Evolutionary conservation across 805 yeast genomes (phyloP).

Genomic region (Monosporozyma aerobia): DNA sequence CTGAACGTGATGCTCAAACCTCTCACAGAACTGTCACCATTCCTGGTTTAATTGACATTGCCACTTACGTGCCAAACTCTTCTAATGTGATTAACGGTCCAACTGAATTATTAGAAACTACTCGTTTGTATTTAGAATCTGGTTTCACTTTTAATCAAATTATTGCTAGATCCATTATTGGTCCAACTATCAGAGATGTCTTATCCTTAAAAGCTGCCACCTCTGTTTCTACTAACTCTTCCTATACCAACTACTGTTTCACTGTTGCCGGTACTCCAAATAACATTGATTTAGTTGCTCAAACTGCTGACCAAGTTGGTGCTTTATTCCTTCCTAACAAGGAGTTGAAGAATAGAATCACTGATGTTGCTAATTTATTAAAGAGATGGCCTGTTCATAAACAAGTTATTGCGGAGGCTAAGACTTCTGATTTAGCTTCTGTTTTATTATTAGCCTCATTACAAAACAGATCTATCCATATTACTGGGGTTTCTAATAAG

Average conservation of each 20-base stretch:
- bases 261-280: constrained; percentile 73
- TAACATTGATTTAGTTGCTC: constrained; percentile 53
- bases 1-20: constrained; percentile 79
- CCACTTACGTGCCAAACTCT: constrained; percentile 67
- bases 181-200: constrained; percentile 55
- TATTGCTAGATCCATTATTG: constrained; percentile 58
- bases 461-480: constrained; percentile 76
- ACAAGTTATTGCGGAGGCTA: constrained; percentile 88
- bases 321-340: constrained; percentile 76
- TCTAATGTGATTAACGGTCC: constrained; percentile 37
- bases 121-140: constrained; percentile 64
- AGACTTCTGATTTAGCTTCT: constrained; percentile 86
- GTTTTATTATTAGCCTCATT: constrained; percentile 81
- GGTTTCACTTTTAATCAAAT: constrained; percentile 85
- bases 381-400: constrained; percentile 75
- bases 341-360: constrained; percentile 59
- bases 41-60: constrained; percentile 81
- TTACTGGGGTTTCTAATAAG: constrained; percentile 72
- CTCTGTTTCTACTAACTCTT: constrained; percentile 41
- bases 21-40: constrained; percentile 73
- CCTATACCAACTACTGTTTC: constrained; percentile 74
- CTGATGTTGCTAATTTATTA: constrained; percentile 72
- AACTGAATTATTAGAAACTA: constrained; percentile 53
- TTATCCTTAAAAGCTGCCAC: constrained; percentile 57
- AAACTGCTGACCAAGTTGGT: constrained; percentile 58